Base-by-base conservation (phyloP, 768 basidiomycete genomes). In the Boletus fagicola region DNA sequence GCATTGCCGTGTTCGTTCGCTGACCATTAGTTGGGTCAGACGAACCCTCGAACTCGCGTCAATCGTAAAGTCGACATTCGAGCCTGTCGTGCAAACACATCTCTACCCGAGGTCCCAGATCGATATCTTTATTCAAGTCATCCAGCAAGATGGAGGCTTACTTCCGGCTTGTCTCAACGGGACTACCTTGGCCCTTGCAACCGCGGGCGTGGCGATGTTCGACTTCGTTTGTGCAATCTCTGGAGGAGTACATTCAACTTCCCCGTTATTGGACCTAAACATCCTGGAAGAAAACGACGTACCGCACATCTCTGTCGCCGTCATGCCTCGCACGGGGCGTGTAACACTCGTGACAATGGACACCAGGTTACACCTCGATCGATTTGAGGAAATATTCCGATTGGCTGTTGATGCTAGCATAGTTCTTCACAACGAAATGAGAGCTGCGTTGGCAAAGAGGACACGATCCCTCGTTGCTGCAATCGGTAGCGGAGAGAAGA, bases 101-200 rank as follows among this genome's bases (percentile, higher is more conserved):
- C 82, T 99, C 47, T 98, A 97, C 74, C 96, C 96, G 22, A 87
- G 97, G 49, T 91, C 91, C 35, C 87, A 94, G 70, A 97, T 99
- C 70, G 92, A 96, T 74, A 87, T 99, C 58, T 91, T 87, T 72
- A 80, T 99, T 8, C 94, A 96, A 71, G 87, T 99, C 30, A 76
- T 97, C 39, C 92, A 97, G 63, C 90, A 94, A 68, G 97, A 99
- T 66, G 97, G 97, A 40, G 92, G 92, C 0, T 78, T 98, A 42
- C 80, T 98, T 24, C 89, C 92, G 55, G 86, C 95, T 6, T 89
- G 92, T 62, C 91, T 99, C 67, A 99, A 98, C 69, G 95, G 88
- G 35, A 94, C 94, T 4, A 97, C 94, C 7, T 82, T 99, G 42
- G 94, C 96, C 0, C 83, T 99, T 31, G 83, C 91, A 64, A 86